These are phyloP conservation scores for Austroboletus novae-zelandiae DNA, from an alignment of 1,284 basidiomycete species.

Conservation along the genomic window DNA sequence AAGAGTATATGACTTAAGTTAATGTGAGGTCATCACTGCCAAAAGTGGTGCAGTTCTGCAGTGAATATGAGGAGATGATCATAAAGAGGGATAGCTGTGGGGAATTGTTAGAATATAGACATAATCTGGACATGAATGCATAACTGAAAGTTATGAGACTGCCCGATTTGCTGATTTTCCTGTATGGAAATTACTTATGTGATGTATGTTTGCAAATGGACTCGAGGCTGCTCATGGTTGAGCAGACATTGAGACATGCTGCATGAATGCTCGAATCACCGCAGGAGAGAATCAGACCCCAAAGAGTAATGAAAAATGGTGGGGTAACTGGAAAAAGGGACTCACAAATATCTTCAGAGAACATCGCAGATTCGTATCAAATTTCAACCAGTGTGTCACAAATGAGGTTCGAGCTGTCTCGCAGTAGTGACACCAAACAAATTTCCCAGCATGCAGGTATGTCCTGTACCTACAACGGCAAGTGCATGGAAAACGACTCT, in stretches of 20 bases:
- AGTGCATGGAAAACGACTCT: too few species aligned
- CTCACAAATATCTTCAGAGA: background rate
- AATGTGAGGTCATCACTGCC: constrained; percentile 27
- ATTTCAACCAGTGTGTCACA: background rate
- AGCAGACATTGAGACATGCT: constrained; percentile 1
- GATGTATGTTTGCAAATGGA: too few species aligned
- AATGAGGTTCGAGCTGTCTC: background rate
- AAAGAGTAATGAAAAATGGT: background rate
- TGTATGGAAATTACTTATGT: background rate
- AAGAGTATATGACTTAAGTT: constrained; percentile 35
- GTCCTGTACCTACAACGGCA: too few species aligned
- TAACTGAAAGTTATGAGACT: constrained; percentile 10
- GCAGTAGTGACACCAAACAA: too few species aligned
- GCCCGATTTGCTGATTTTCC: background rate
- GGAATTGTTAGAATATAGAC: background rate
- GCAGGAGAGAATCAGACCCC: too few species aligned
- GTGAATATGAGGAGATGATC: constrained; percentile 40
- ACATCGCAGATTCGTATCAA: background rate
- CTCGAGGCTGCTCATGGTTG: constrained; percentile 5
- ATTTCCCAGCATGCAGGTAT: too few species aligned
- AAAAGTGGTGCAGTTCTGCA: constrained; percentile 38
- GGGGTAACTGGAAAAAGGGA: background rate
- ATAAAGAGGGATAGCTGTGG: constrained; percentile 39
- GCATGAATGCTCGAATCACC: background rate
- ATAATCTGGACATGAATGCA: background rate